phyloP scores from a whole-genome alignment of 805 yeast genomes.

The Ogataea philodendri region DNA sequence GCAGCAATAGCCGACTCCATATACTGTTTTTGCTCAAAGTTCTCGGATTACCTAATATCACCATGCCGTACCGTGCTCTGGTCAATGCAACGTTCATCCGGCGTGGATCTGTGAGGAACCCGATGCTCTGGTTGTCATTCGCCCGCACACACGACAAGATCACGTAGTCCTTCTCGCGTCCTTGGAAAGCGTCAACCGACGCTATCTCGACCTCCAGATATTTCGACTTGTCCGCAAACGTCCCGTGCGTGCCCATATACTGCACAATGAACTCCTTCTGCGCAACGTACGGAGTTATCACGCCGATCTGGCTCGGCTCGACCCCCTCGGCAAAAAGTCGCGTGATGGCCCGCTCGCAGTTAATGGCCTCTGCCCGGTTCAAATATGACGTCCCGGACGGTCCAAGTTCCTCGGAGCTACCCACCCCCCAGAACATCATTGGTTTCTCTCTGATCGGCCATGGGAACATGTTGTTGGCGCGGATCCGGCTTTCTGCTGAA shows the following conservation, averaged over 20 bases:
- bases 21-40: slow-evolving; percentile 65
- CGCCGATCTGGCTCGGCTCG: slow-evolving; percentile 79
- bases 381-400: slow-evolving; percentile 77
- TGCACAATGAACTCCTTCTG: slow-evolving; percentile 81
- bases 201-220: slow-evolving; percentile 81
- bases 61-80: slow-evolving; percentile 79
- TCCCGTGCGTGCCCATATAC: slow-evolving; percentile 71
- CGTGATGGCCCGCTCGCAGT: slow-evolving; percentile 76
- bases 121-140: slow-evolving; percentile 69
- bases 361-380: slow-evolving; percentile 87
- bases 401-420: slow-evolving; percentile 86
- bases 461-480: slow-evolving; percentile 64
- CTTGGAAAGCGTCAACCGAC: slow-evolving; percentile 67
- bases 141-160: slow-evolving; percentile 59
- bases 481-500: slow-evolving; percentile 65
- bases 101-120: slow-evolving; percentile 81
- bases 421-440: slow-evolving; percentile 95
- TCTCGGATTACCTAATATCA: slow-evolving; percentile 81
- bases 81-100: slow-evolving; percentile 88
- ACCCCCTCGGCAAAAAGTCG: slow-evolving; percentile 74
- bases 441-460: slow-evolving; percentile 86
- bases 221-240: slow-evolving; percentile 56
- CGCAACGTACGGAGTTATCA: slow-evolving; percentile 93
- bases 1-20: slow-evolving; percentile 77
- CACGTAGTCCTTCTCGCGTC: slow-evolving; percentile 53